Base-by-base conservation (phyloP, 805 yeast species). In the Yarrowia bubula region DNA sequence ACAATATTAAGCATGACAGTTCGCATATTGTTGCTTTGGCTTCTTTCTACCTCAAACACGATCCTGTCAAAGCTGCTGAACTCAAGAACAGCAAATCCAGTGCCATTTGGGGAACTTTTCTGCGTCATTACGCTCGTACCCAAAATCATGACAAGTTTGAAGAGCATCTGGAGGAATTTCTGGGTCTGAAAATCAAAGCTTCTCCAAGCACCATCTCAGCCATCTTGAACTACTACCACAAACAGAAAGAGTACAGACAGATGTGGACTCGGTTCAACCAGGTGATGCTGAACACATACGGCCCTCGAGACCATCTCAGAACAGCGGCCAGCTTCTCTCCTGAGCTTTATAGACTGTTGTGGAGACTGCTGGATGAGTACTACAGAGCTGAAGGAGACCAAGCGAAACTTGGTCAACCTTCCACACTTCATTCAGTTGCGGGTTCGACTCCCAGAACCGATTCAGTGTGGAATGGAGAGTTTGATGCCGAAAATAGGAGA, bases 101-200 rank as follows among this genome's bases (percentile, higher is more conserved):
- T 14, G 64, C 51, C 1, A 8, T 58, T 5, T 58, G 64, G 64
- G 64, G 51, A 15, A 33, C 32, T n/a, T 58, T 58, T n/a, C 51
- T 58, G 4, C 41, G 64, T 5, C 51, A 43, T 18, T 43, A 43
- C 15, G 64, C 43, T 13, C 64, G 64, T 14, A 10, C 50, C 4
- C 64, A 58, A 35, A 28, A 58, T 6, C 31, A 44, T 8, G 64
- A 33, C 18, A 6, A 33, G 35, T 58, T 58, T 35, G 13, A 4
- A n/a, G 8, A 32, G 4, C 11, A 22, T 7, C 18, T 58, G 17
- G 42, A 42, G 1, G n/a, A 18, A 18, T 43, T 58, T 9, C 22
- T 58, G 15, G 9, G 43, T 9, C 10, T 17, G 35, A 58, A 43
- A 18, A 33, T 41, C 17, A 43, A 33, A 22, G 28, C 51, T 3